These are phyloP conservation scores for Castanopsis chinensis DNA, from an alignment of 306 rosid genomes.

Conservation along the genomic window DNA sequence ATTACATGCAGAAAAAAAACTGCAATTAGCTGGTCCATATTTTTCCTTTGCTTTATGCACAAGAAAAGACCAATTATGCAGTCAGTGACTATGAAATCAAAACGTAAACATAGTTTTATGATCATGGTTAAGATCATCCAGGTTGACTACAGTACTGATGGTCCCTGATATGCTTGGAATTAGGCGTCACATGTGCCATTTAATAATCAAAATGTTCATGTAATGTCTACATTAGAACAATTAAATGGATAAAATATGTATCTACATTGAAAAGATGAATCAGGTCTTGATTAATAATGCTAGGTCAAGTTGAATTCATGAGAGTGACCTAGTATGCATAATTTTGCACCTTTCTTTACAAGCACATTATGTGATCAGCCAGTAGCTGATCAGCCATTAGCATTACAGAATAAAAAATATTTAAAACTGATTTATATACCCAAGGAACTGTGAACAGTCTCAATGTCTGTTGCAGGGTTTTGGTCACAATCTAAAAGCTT, in stretches of 20 bases:
- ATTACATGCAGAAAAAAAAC: background rate
- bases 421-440: background rate
- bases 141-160: background rate
- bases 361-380: background rate
- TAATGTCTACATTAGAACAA: background rate
- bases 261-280: background rate
- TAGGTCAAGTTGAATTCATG: background rate
- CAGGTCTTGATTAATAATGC: background rate
- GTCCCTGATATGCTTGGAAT: background rate
- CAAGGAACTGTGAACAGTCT: background rate
- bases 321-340: background rate
- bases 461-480: background rate
- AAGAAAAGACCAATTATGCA: background rate
- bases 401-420: background rate
- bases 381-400: background rate
- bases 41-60: background rate
- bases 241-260: background rate
- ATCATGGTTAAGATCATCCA: background rate
- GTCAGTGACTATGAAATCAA: background rate
- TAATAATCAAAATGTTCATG: background rate
- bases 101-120: background rate
- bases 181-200: background rate
- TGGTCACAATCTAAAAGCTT: constrained; percentile 7
- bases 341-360: background rate
- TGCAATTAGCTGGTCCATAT: background rate